A percentile compares a stretch with the other conserved stretches of the same genome.
phyloP scores from a whole-genome alignment of 2,329 filamentous ascomycete genomes.

The Stemphylium beticola region DNA sequence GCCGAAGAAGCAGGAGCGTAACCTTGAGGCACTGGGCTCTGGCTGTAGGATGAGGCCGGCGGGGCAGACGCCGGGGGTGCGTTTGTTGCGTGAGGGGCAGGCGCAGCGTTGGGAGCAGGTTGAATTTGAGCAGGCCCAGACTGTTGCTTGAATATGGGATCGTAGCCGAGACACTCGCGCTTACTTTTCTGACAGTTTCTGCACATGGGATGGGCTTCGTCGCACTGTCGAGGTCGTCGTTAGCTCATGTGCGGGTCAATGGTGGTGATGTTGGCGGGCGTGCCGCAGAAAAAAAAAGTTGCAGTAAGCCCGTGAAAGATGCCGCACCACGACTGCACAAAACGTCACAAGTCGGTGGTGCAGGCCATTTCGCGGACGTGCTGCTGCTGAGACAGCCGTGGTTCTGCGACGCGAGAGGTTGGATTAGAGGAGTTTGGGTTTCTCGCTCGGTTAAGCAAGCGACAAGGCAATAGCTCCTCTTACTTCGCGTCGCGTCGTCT shows the following conservation, averaged over 20 bases:
- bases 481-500: conserved; percentile 35
- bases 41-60: conserved; percentile 45
- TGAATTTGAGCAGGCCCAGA: conserved; percentile 74
- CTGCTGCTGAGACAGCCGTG: conserved; percentile 1
- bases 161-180: conserved; percentile 84
- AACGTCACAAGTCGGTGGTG: neutral
- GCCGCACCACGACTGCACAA: neutral
- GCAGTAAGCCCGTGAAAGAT: neutral
- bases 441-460: conserved; percentile 44
- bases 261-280: conserved; percentile 12
- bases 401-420: conserved; percentile 7
- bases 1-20: conserved; percentile 54
- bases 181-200: conserved; percentile 90
- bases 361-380: neutral
- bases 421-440: conserved; percentile 36
- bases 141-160: conserved; percentile 82
- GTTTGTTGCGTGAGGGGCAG: conserved; percentile 42
- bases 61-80: conserved; percentile 42
- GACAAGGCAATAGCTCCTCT: conserved; percentile 24
- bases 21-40: conserved; percentile 49
- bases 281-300: conserved; percentile 1
- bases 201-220: conserved; percentile 92
- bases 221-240: conserved; percentile 69
- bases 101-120: conserved; percentile 63
- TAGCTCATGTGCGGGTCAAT: conserved; percentile 27